A percentile compares a stretch with the other conserved stretches of the same genome.
Conservation (phyloP, 257 asterid genomes). For the Jasminum sambac region DNA sequence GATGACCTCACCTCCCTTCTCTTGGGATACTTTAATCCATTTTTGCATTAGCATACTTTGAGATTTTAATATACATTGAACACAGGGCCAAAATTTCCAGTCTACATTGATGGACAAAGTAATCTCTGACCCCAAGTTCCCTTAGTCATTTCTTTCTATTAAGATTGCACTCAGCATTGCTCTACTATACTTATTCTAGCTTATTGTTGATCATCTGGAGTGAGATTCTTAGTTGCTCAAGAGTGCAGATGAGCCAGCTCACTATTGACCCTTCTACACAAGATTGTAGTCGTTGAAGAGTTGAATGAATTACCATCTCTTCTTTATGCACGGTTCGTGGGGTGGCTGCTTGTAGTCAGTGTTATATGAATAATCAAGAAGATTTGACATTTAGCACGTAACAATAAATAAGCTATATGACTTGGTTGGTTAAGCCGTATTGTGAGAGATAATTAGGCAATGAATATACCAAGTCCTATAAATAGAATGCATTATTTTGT, state of each 20-base stretch:
- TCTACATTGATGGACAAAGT: not conserved
- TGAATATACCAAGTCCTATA: no score
- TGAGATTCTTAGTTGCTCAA: not conserved
- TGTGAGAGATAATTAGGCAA: no score
- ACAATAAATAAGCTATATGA: no score
- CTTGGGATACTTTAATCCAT: not conserved
- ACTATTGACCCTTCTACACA: no score
- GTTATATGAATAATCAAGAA: not conserved
- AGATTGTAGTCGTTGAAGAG: not conserved
- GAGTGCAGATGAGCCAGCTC: not conserved
- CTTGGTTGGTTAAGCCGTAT: no score
- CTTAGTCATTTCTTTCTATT: not conserved
- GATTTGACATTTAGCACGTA: no score
- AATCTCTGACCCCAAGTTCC: no score
- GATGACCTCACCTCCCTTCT: not conserved
- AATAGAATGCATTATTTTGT: no score
- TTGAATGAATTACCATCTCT: not conserved
- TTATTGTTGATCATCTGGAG: not conserved
- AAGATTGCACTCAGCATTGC: not conserved
- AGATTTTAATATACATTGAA: not conserved
- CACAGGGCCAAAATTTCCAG: not conserved
- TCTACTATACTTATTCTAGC: not conserved
- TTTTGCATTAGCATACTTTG: not conserved
- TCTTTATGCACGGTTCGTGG: not conserved
- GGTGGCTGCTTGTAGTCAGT: not conserved